Base-by-base conservation (phyloP, 305 asterid genomes). In the Salvia sclarea region DNA sequence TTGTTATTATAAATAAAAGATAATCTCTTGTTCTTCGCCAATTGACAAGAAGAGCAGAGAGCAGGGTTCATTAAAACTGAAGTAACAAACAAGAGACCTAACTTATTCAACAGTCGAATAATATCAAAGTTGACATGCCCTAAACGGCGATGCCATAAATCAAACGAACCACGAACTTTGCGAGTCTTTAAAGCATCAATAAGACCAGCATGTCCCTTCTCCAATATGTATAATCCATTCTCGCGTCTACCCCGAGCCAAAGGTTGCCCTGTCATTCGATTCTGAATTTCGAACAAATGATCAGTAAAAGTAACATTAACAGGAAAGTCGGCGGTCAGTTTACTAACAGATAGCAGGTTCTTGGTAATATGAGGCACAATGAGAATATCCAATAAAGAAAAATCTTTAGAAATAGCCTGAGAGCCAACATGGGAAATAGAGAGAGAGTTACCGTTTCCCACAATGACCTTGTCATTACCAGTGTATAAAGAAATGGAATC, bases 161-260 rank as follows among this genome's bases (percentile, higher is more conserved):
- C 56, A 44, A 13, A 68, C 11, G 66, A 68, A 43, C 57, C 65
- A 57, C 13, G 66, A 68, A 43, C 57, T 57, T 43, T 8, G 48
- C 16, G 18, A 68, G 0, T 25, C 41, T 10, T 57, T 55, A 57
- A 55, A 6, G 22, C 22, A 28, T 8, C 45, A 57, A 47, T 28
- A 6, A 68, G 12, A 25, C 22, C 64, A 8, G 48, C 17, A 7
- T 37, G 44, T 10, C 57, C 47, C 4, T 1, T 35, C 1, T 43
- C 55, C 68, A 61, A 20, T 1, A 40, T 3, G 17, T 61, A 43
- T 0, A 61, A 24, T n/a, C 68, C 21, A 1, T 25, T 20, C 1
- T 62, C 38, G 43, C 38, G 68, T n/a, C n/a, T n/a, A n/a, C n/a
- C n/a, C n/a, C n/a, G n/a, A n/a, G n/a, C n/a, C n/a, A n/a, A n/a